Evolutionary conservation across 495 filamentous ascomycete genomes (phyloP).

Genomic region (Penicillium cinerascens): DNA sequence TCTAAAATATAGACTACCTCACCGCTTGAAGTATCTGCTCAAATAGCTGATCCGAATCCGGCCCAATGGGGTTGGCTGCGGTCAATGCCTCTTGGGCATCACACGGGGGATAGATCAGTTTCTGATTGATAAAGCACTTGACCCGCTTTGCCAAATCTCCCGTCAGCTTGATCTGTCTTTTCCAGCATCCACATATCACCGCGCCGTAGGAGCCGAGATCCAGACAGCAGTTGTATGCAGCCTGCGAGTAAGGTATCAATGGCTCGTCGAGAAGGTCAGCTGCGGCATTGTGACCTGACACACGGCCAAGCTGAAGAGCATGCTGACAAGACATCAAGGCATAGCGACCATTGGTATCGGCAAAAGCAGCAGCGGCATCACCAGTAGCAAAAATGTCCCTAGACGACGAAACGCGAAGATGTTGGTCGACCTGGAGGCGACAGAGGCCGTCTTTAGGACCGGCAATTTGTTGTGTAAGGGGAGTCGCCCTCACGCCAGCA

Average conservation of each 20-base stretch:
- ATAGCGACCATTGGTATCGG: conserved; percentile 13
- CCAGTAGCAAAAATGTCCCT: conserved; percentile 14
- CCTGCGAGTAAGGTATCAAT: conserved; percentile 4
- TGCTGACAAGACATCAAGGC: conserved; percentile 34
- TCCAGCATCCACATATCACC: conserved; percentile 9
- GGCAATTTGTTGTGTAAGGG: conserved; percentile 19
- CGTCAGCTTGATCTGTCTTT: conserved; percentile 5
- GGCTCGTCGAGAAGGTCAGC: conserved; percentile 17
- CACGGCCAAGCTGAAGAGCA: conserved; percentile 26
- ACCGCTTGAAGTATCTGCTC: conserved; percentile 10
- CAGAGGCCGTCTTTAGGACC: conserved; percentile 7
- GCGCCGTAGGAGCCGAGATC: conserved; percentile 11
- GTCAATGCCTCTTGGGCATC: conserved; percentile 14
- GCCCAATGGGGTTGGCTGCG: conserved; percentile 13
- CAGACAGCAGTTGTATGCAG: conserved; percentile 9
- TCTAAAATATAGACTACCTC: background rate
- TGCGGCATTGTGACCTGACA: conserved; percentile 30
- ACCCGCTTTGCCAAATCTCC: conserved; percentile 8
- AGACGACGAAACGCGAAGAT: conserved; percentile 14
- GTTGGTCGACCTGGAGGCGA: conserved; percentile 12
- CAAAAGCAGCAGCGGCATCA: conserved; percentile 14
- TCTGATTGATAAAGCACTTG: conserved; percentile 14
- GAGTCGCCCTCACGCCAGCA: conserved; percentile 16
- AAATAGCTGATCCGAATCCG: conserved; percentile 13
- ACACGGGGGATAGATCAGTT: conserved; percentile 10